Conservation (phyloP, 2,329 filamentous ascomycete species). For the Colletotrichum tofieldiae region DNA sequence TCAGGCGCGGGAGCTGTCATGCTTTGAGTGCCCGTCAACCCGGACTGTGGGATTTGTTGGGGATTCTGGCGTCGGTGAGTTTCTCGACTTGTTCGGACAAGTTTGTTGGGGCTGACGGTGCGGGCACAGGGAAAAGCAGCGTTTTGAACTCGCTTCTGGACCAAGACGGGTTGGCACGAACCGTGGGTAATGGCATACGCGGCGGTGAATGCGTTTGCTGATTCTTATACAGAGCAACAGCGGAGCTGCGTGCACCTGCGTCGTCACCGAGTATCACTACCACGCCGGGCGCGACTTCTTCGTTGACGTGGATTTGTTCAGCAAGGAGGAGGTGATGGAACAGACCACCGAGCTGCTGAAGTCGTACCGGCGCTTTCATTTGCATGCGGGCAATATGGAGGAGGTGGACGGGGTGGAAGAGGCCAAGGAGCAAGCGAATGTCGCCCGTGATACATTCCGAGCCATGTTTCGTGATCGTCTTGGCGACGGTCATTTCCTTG, state of each 20-base stretch:
- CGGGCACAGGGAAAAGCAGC: slow-evolving; percentile 61
- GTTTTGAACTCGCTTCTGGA: slow-evolving; percentile 66
- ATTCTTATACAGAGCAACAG: slow-evolving; percentile 55
- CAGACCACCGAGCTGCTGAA: slow-evolving; percentile 56
- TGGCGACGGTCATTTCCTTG: slow-evolving; percentile 44
- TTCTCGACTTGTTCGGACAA: background rate
- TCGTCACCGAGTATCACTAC: slow-evolving; percentile 63
- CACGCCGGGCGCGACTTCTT: slow-evolving; percentile 52
- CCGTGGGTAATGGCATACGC: slow-evolving; percentile 53
- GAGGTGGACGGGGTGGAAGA: slow-evolving; percentile 39
- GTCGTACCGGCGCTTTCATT: slow-evolving; percentile 55
- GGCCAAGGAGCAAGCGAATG: slow-evolving; percentile 48
- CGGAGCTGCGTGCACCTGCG: slow-evolving; percentile 63
- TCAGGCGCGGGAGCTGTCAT: slow-evolving; percentile 52
- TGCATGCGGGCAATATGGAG: slow-evolving; percentile 44
- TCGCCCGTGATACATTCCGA: slow-evolving; percentile 56
- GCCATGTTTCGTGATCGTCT: slow-evolving; percentile 54
- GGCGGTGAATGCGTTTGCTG: background rate
- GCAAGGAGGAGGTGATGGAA: slow-evolving; percentile 48
- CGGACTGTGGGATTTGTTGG: slow-evolving; percentile 64
- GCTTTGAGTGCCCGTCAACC: slow-evolving; percentile 56
- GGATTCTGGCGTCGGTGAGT: slow-evolving; percentile 62
- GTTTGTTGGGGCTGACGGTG: background rate
- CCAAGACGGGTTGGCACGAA: slow-evolving; percentile 54
- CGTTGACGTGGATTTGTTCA: slow-evolving; percentile 55